Percentiles rank a stretch among this genome's conserved stretches.
Evolutionary conservation across 305 asterid genomes (phyloP).

Genomic region (Solanum aculeatissimum): DNA sequence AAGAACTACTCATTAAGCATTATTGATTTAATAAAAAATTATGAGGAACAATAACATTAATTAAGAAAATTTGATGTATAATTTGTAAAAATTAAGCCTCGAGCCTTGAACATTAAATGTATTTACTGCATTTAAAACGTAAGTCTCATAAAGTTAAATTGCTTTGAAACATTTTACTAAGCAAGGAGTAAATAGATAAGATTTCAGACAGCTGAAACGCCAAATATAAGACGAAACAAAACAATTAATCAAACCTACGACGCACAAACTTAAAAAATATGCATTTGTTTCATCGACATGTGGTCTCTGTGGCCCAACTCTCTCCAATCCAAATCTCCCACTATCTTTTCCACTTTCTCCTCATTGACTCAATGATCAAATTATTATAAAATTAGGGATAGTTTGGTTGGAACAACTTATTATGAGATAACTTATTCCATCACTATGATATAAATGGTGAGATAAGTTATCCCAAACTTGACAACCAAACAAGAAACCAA

Average conservation of each 20-base stretch:
- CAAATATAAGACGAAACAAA: background rate
- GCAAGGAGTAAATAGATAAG: too few relatives aligned
- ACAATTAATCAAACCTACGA: background rate
- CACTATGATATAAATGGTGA: too few relatives aligned
- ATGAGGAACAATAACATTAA: background rate
- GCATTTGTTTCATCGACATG: background rate
- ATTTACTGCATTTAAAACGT: background rate
- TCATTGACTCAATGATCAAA: background rate
- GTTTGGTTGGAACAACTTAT: too few relatives aligned
- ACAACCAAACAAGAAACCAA: too few relatives aligned
- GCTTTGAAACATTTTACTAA: background rate
- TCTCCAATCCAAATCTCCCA: background rate
- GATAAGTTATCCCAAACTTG: too few relatives aligned
- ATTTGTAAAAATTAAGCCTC: background rate
- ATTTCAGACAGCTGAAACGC: background rate
- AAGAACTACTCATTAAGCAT: background rate
- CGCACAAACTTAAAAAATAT: background rate
- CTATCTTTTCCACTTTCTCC: background rate
- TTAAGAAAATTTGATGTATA: background rate
- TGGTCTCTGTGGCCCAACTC: background rate
- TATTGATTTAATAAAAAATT: background rate
- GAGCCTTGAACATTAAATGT: background rate
- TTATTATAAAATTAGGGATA: background rate
- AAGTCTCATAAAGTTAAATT: background rate
- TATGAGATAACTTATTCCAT: too few relatives aligned